These are phyloP conservation scores for Bruguiera hainesii DNA, from an alignment of 441 rosid species.

Conservation along the genomic window DNA sequence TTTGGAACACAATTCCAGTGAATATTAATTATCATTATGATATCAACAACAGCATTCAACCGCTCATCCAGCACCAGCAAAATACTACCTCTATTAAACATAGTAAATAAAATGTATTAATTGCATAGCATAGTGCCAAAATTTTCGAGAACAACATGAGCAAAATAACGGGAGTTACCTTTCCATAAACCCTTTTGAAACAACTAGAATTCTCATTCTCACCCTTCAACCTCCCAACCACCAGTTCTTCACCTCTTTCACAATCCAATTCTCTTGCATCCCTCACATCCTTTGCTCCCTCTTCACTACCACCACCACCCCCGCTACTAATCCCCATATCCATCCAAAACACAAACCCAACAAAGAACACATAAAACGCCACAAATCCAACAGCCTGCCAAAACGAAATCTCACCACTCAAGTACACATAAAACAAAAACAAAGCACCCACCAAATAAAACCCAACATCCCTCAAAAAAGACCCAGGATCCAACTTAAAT, in stretches of 20 bases:
- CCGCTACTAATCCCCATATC: constrained; percentile 53
- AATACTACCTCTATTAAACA: background rate
- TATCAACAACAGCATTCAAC: background rate
- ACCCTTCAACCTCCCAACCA: constrained; percentile 27
- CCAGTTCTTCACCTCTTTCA: constrained; percentile 35
- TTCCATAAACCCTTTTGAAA: constrained; percentile 28
- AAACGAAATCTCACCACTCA: constrained; percentile 92
- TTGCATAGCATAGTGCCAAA: background rate
- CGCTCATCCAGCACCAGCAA: background rate
- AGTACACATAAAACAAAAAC: constrained; percentile 75
- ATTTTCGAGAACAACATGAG: background rate
- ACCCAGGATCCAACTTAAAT: constrained; percentile 63
- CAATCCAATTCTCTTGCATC: constrained; percentile 18
- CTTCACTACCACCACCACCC: constrained; percentile 13
- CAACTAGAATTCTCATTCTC: constrained; percentile 28
- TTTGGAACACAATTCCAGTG: too few species aligned
- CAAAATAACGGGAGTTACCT: constrained; percentile 29
- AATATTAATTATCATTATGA: too few species aligned
- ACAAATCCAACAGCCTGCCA: constrained; percentile 95
- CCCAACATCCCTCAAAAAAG: constrained; percentile 75
- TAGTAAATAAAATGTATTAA: background rate
- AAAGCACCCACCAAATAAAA: constrained; percentile 70
- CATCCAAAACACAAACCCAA: constrained; percentile 95
- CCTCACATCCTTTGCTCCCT: constrained; percentile 11
- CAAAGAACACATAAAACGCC: constrained; percentile 78